Conservation (phyloP, 371 early-diverging fungal species). For the Mucor velutinosus region DNA sequence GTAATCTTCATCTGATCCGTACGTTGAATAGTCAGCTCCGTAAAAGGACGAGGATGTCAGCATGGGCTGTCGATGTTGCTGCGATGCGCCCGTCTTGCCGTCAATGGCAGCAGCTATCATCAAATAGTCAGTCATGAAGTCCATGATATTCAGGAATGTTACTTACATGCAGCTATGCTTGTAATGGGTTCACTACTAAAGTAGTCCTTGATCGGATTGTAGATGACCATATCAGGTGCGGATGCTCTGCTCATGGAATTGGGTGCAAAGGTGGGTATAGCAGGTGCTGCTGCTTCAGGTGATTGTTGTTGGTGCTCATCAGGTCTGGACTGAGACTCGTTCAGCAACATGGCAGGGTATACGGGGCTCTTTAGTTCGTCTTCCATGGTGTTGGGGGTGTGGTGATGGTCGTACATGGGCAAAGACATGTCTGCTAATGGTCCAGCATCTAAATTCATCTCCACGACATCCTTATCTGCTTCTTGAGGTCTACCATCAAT, state of each 20-base stretch:
- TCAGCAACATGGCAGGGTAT: constrained; percentile 39
- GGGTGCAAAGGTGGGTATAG: neutral
- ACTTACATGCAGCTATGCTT: constrained; percentile 9
- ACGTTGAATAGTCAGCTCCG: neutral
- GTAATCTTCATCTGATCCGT: constrained; percentile 34
- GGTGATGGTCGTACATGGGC: neutral
- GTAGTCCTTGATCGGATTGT: constrained; percentile 6
- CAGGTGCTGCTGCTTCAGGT: neutral
- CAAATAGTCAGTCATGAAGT: neutral
- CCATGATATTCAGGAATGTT: too few relatives aligned
- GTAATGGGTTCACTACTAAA: constrained; percentile 7
- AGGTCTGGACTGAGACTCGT: constrained; percentile 7
- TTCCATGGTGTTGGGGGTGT: neutral
- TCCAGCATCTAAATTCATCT: constrained; percentile 35
- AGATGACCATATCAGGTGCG: constrained; percentile 5
- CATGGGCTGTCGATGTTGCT: constrained; percentile 3
- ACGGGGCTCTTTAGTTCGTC: constrained; percentile 16
- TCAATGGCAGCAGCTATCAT: neutral
- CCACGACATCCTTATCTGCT: constrained; percentile 42
- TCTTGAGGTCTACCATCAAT: constrained; percentile 19
- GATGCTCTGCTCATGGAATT: constrained; percentile 7
- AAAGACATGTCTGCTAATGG: neutral
- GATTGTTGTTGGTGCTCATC: neutral
- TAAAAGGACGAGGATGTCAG: constrained; percentile 20
- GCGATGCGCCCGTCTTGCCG: neutral